Base-by-base conservation (phyloP, 768 basidiomycete genomes). In the Lentinula detonsa region DNA sequence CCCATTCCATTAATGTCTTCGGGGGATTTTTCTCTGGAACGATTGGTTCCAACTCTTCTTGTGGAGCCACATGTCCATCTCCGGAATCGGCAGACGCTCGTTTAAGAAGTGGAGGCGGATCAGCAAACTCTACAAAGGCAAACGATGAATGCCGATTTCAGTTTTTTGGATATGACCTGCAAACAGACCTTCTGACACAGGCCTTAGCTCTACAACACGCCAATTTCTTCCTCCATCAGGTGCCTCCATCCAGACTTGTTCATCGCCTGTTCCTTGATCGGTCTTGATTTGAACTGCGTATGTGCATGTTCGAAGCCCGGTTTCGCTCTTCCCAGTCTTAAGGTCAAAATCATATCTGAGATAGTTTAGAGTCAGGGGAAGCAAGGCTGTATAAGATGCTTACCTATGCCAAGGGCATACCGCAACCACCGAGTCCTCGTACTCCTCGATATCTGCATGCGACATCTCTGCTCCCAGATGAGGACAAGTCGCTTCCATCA, bases 381-480 rank as follows among this genome's bases (percentile, higher is more conserved):
- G 45, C 28, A 28, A 21, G 39, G 18, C 4, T 6, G 54, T 23
- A 9, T 21, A n/a, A 37, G 45, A 35, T 28, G 23, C 76, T 48
- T 51, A 84, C 86, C 86, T 77, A 69, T 90, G 87, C 87, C 88
- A 90, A 2, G 88, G 88, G 71, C 88, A 90, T 10, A 89, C 88
- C 9, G 85, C 84, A 1, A 90, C 83, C 3, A 83, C 64, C 18
- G 81, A 80, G 11, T 71, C 73, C 53, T 86, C 85, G 62, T 79
- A 85, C 56, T 82, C 85, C 66, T 90, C 88, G n/a, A 90, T 88
- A 43, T 89, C 88, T 1, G 88, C 89, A 74, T 91, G 88, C 13
- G 86, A 87, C 71, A 91, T 77, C 59, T 91, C 89, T 21, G 89
- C 90, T 2, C 90, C 89, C 7, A 91, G 78, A 73, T 93, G 91